phyloP scores from a whole-genome alignment of 1,139 yeast species.

The Scheffersomyces titani region DNA sequence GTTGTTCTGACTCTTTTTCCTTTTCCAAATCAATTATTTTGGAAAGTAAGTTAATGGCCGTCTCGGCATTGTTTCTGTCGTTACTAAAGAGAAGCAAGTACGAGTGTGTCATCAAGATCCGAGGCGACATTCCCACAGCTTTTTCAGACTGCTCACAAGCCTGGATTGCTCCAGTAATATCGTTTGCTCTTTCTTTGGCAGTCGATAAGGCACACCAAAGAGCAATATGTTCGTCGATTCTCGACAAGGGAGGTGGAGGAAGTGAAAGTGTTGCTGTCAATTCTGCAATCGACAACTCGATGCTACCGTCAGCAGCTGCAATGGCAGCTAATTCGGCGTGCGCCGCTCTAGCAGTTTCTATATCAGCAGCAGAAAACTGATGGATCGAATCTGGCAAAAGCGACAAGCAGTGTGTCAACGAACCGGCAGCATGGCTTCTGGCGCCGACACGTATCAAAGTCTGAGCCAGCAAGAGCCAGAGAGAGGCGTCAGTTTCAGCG shows the following conservation, averaged over 20 bases:
- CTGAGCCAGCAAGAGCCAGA: constrained; percentile 52
- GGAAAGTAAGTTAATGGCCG: constrained; percentile 40
- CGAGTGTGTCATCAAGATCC: constrained; percentile 48
- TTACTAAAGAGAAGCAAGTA: constrained; percentile 39
- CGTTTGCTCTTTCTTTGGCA: constrained; percentile 51
- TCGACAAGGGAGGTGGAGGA: constrained; percentile 49
- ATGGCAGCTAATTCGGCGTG: constrained; percentile 57
- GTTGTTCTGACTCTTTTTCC: constrained; percentile 18
- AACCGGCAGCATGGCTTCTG: constrained; percentile 45
- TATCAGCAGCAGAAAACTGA: constrained; percentile 28
- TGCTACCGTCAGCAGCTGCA: constrained; percentile 52
- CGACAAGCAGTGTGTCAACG: constrained; percentile 45
- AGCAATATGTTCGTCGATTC: constrained; percentile 47
- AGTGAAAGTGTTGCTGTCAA: constrained; percentile 49
- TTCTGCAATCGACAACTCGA: constrained; percentile 49
- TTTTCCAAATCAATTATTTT: constrained; percentile 33
- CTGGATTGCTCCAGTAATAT: constrained; percentile 46
- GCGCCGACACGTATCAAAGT: constrained; percentile 44
- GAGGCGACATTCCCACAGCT: constrained; percentile 45
- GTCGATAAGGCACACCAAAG: constrained; percentile 56
- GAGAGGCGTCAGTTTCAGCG: constrained; percentile 41
- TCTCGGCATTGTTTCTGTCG: constrained; percentile 27
- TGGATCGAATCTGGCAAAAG: constrained; percentile 33
- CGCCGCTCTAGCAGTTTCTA: constrained; percentile 51
- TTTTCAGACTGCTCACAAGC: constrained; percentile 50